A percentile compares a stretch with the other conserved stretches of the same genome.
phyloP scores from a whole-genome alignment of 1,284 basidiomycete genomes.

The Anthracocystis panici-leucophaei region DNA sequence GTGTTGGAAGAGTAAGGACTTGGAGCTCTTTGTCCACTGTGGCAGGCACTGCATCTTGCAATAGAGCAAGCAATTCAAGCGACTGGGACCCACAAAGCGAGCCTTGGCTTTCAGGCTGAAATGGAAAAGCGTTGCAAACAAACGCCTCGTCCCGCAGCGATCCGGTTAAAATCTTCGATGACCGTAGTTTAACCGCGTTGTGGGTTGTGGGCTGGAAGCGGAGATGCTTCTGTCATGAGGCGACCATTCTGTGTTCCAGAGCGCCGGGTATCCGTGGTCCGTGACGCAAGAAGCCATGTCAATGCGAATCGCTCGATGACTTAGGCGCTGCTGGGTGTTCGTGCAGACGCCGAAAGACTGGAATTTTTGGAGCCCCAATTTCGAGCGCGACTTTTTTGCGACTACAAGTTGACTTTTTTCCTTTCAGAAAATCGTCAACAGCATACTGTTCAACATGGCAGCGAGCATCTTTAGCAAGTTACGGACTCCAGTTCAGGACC shows the following conservation, averaged over 20 bases:
- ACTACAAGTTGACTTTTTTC: neutral
- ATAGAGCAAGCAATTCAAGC: too few relatives aligned
- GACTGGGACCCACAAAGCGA: too few relatives aligned
- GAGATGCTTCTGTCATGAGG: too few relatives aligned
- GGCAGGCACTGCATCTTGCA: neutral
- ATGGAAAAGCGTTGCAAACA: neutral
- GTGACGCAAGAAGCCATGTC: neutral
- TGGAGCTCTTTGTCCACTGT: neutral
- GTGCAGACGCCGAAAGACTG: neutral
- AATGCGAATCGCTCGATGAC: neutral
- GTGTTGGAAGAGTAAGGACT: neutral
- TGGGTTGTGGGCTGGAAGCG: too few relatives aligned
- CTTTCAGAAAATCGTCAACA: neutral
- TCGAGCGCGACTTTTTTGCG: neutral
- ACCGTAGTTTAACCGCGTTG: neutral
- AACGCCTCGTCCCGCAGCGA: constrained; percentile 8
- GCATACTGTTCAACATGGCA: too few relatives aligned
- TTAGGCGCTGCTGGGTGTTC: too few relatives aligned
- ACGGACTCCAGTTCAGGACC: neutral
- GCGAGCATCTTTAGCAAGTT: too few relatives aligned
- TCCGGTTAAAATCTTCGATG: neutral
- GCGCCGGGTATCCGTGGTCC: neutral
- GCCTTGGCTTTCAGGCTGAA: too few relatives aligned
- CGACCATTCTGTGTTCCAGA: too few relatives aligned
- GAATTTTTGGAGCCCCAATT: constrained; percentile 10